These are phyloP conservation scores for Termitomyces sp. DNA, from an alignment of 768 basidiomycete genomes.

Conservation along the genomic window DNA sequence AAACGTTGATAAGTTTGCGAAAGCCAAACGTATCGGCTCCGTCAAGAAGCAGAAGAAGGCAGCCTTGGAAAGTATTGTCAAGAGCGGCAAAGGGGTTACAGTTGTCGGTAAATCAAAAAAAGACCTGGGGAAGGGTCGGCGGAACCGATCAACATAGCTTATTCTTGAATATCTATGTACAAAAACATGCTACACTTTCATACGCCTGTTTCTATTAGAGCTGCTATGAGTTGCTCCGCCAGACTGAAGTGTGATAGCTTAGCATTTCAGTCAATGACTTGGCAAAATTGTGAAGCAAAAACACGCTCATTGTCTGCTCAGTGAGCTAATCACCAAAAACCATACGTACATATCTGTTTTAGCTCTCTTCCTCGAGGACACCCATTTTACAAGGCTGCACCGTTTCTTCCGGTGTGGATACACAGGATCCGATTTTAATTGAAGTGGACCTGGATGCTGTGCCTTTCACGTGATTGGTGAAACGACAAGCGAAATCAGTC, in stretches of 20 bases:
- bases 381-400: not conserved
- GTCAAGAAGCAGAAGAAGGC: conserved; percentile 82
- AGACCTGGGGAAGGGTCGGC: conserved; percentile 26
- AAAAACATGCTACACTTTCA: not conserved
- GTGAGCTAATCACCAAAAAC: not conserved
- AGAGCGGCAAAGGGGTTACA: conserved; percentile 80
- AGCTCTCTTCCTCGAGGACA: not conserved
- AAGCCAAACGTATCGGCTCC: conserved; percentile 42
- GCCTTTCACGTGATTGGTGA: not conserved
- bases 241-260: too few species aligned
- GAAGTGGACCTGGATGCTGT: not conserved
- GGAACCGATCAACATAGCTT: conserved; percentile 2
- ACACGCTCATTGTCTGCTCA: too few species aligned
- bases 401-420: not conserved
- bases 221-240: not conserved
- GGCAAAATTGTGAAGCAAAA: too few species aligned
- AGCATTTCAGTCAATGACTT: not conserved
- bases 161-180: not conserved
- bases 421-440: not conserved
- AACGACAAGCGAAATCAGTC: not conserved
- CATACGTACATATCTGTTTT: not conserved
- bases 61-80: conserved; percentile 78
- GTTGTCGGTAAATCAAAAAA: conserved; percentile 71
- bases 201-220: not conserved
- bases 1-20: conserved; percentile 60